phyloP scores from a whole-genome alignment of 2,329 filamentous ascomycete genomes.

The Penicillium sclerotiorum region DNA sequence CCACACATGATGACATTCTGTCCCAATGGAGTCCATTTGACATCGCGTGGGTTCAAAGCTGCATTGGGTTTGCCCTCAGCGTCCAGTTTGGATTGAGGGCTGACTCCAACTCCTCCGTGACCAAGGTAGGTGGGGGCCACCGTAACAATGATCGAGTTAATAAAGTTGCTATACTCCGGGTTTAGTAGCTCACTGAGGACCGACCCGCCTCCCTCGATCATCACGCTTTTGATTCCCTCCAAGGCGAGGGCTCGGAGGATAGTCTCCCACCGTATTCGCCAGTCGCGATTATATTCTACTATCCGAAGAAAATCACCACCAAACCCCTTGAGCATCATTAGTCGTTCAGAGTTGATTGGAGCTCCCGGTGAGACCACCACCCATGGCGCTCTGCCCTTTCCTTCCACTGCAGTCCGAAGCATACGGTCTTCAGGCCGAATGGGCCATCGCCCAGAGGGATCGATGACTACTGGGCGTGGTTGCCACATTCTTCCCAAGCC shows the following conservation, averaged over 20 bases:
- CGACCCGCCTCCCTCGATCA: conserved; percentile 85
- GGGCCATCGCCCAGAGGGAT: conserved; percentile 75
- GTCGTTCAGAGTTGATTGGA: conserved; percentile 50
- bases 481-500: conserved; percentile 59
- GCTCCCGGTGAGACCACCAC: conserved; percentile 60
- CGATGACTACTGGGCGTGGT: conserved; percentile 79
- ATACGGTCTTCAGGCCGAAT: conserved; percentile 65
- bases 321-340: conserved; percentile 49
- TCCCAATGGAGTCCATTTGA: conserved; percentile 76
- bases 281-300: conserved; percentile 41
- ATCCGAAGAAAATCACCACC: conserved; percentile 51
- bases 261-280: conserved; percentile 63
- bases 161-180: conserved; percentile 60
- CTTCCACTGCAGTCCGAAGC: conserved; percentile 63
- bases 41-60: conserved; percentile 66
- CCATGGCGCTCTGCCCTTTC: conserved; percentile 72
- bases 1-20: conserved; percentile 84
- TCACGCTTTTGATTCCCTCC: conserved; percentile 73
- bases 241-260: conserved; percentile 62
- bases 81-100: conserved; percentile 62
- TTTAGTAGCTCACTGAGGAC: conserved; percentile 82
- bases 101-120: conserved; percentile 75
- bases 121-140: conserved; percentile 92
- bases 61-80: conserved; percentile 57
- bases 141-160: conserved; percentile 82